These are phyloP conservation scores for Cercospora nicotianae DNA, from an alignment of 2,329 filamentous ascomycete species.

Conservation along the genomic window DNA sequence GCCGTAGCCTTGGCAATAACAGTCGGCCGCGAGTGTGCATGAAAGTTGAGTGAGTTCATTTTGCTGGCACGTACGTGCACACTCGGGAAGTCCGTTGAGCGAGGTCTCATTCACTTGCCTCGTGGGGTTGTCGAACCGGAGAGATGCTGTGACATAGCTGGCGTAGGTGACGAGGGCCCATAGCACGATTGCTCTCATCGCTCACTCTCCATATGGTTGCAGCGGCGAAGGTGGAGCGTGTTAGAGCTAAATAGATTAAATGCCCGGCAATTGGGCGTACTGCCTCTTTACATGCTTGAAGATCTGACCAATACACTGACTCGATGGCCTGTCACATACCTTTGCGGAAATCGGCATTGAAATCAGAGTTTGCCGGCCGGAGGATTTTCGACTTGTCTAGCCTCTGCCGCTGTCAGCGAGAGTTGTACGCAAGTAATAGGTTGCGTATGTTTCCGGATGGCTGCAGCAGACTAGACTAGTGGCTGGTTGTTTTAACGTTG, in stretches of 20 bases:
- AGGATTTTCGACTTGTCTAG: not conserved
- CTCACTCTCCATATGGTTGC: not conserved
- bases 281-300: not conserved
- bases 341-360: not conserved
- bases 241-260: not conserved
- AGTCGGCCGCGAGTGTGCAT: not conserved
- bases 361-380: not conserved
- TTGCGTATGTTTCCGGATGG: not conserved
- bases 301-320: not conserved
- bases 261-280: not conserved
- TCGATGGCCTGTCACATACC: not conserved
- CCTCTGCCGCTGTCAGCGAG: not conserved
- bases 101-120: not conserved
- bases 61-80: slow-evolving; percentile 5
- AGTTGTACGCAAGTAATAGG: not conserved
- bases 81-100: not conserved
- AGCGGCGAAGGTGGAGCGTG: not conserved
- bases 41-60: not conserved
- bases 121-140: not conserved
- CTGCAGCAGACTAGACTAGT: not conserved
- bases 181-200: not conserved
- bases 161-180: not conserved
- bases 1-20: not conserved
- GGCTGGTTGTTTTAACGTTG: not conserved
- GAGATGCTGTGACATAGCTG: not conserved